phyloP scores from a whole-genome alignment of 2,329 filamentous ascomycete genomes.

The Fusarium sp. region DNA sequence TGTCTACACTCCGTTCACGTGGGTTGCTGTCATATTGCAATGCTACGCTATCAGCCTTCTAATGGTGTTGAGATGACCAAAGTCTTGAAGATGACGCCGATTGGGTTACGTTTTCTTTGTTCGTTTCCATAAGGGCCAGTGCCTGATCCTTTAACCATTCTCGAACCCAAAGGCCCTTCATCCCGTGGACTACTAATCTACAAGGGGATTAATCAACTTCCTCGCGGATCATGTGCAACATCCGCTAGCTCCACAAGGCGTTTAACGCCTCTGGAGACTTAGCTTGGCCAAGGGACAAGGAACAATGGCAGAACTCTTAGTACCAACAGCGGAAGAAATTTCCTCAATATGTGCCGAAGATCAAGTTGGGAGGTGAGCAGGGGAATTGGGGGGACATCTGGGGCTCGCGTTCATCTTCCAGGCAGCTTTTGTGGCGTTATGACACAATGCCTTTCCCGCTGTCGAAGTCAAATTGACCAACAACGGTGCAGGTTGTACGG shows the following conservation, averaged over 20 bases:
- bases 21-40: slow-evolving; percentile 1
- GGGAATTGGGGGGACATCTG: slow-evolving; percentile 16
- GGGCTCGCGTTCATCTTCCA: slow-evolving; percentile 18
- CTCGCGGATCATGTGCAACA: slow-evolving; percentile 51
- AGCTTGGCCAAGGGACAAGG: slow-evolving; percentile 37
- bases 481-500: slow-evolving; percentile 13
- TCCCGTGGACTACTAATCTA: slow-evolving; percentile 42
- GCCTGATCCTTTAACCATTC: slow-evolving; percentile 33
- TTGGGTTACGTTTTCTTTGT: slow-evolving; percentile 25
- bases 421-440: slow-evolving; percentile 39
- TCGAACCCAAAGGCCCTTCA: slow-evolving; percentile 31
- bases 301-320: slow-evolving; percentile 28
- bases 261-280: slow-evolving; percentile 49
- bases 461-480: not conserved
- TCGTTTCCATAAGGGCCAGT: slow-evolving; percentile 17
- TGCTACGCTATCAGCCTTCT: slow-evolving; percentile 2
- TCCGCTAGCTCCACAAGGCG: slow-evolving; percentile 49
- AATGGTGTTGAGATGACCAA: slow-evolving; percentile 19
- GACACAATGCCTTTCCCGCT: slow-evolving; percentile 29
- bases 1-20: slow-evolving; percentile 19
- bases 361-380: slow-evolving; percentile 31
- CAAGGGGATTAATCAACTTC: slow-evolving; percentile 45
- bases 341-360: slow-evolving; percentile 37
- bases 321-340: slow-evolving; percentile 42
- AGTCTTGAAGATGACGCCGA: slow-evolving; percentile 14